Conservation (phyloP, 2,329 filamentous ascomycete species). For the Aspergillus sp. region DNA sequence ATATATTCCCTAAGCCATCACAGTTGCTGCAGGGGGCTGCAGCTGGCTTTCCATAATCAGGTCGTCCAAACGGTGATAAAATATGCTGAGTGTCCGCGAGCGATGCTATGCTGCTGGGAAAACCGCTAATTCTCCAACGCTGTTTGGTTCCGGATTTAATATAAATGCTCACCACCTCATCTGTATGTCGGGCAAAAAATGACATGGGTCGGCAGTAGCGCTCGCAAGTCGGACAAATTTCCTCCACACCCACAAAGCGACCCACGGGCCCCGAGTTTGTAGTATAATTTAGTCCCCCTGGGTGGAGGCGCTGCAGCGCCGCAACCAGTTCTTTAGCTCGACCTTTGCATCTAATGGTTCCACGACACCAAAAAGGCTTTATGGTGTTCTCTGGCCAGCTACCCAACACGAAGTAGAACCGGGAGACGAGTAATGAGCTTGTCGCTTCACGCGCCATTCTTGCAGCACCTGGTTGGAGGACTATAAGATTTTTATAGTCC, state of each 20-base stretch:
- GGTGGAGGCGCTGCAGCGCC: conserved; percentile 9
- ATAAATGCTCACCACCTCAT: conserved; percentile 6
- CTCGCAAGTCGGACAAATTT: conserved; percentile 4
- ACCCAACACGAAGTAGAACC: conserved; percentile 10
- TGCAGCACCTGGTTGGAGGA: conserved; percentile 7
- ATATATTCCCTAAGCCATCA: no score
- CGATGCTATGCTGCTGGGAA: conserved; percentile 4
- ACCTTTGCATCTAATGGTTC: conserved; percentile 10
- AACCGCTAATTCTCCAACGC: conserved; percentile 7
- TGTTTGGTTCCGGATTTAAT: conserved; percentile 2
- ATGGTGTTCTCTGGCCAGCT: conserved; percentile 5
- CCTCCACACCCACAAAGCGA: conserved; percentile 1
- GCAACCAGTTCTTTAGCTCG: conserved; percentile 5
- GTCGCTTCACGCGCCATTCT: conserved; percentile 10
- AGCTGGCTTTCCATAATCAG: conserved; percentile 1
- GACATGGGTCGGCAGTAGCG: conserved; percentile 5
- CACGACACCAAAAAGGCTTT: conserved; percentile 7
- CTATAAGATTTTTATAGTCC: conserved; percentile 11
- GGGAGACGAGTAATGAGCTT: conserved; percentile 8
- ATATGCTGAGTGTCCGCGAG: conserved; percentile 3
- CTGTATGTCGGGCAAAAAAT: conserved; percentile 3
- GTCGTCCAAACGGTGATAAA: conserved; percentile 4
- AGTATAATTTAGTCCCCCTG: conserved; percentile 6
- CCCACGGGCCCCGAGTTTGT: conserved; percentile 7
- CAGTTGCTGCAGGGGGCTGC: conserved; percentile 3